Conservation (phyloP, 2,329 filamentous ascomycete genomes). For the Aspergillus calidoustus region DNA sequence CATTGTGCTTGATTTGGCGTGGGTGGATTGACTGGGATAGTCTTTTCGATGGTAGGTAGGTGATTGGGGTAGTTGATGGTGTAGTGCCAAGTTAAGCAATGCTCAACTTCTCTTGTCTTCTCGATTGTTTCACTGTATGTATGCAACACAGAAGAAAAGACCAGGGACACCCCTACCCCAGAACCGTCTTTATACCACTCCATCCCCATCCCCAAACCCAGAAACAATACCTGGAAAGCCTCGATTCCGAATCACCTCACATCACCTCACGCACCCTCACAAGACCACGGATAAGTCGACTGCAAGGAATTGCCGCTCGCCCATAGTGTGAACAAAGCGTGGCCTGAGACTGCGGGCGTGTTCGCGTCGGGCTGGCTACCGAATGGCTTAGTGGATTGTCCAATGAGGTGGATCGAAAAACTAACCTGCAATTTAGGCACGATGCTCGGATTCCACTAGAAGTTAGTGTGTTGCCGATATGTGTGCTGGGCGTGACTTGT, state of each 20-base stretch:
- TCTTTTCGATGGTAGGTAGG: background rate
- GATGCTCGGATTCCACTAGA: background rate
- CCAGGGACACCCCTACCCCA: background rate
- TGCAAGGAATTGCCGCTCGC: background rate
- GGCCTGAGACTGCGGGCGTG: conserved; percentile 6
- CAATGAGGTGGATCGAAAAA: conserved; percentile 3
- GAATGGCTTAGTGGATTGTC: background rate
- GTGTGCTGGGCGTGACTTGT: background rate
- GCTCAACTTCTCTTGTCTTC: background rate
- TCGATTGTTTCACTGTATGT: background rate
- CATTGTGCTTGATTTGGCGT: conserved; percentile 1
- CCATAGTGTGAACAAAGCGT: background rate
- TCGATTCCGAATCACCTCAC: conserved; percentile 15
- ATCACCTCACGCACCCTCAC: background rate
- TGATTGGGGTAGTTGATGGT: background rate
- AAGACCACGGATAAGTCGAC: background rate
- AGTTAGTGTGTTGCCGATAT: background rate
- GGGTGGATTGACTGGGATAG: background rate
- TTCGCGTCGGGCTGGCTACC: background rate
- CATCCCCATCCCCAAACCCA: background rate
- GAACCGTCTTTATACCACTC: background rate
- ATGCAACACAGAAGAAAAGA: background rate
- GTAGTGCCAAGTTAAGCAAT: background rate
- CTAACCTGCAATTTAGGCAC: background rate
- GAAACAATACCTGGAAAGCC: background rate